Base-by-base conservation (phyloP, 2,329 filamentous ascomycete genomes). In the Leptographium galeiforme region DNA sequence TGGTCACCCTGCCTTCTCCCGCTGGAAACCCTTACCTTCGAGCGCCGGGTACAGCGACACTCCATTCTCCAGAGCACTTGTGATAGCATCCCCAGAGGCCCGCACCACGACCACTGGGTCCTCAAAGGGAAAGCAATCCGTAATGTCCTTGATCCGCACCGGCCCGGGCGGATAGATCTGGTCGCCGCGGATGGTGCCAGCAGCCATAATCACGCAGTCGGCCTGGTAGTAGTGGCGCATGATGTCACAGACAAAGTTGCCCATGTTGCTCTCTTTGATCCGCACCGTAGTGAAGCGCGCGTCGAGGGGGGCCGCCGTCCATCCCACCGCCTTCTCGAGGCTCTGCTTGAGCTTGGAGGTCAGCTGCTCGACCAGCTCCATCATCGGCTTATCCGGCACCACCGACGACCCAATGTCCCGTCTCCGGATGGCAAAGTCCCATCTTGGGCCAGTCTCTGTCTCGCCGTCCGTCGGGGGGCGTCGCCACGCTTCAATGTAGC, bases 101-200 rank as follows among this genome's bases (percentile, higher is more conserved):
- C 77, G 78, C 56, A 95, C 72, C 5, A 94, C 79, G 0, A 95
- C 84, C 1, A 90, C 85, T 0, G 89, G 89, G 58, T 95, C 89
- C 63, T 95, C 89, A 61, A 96, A 95, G 0, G 90, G 90, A 60
- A 95, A 95, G 63, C 88, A 95, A 50, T 87, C 86, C 54, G 89
- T 79, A n/a, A 94, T 79, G 61, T 94, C 88, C 62, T 87, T 87
- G 55, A 95, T 70, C 30, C 83, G 74, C 8, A 95, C 70, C 0
- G 89, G 73, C 0, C 89, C 89, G 0, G 88, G 87, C 0, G 88
- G 82, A 61, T 95, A 95, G 36, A 95, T 82, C 65, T 93, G 87
- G 63, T 95, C 89, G 1, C 89, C 89, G 14, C 89, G 79, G 52
- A 95, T 88, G 0, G 89, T 95, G 0, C 89, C 89, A 0, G 85